phyloP scores from a whole-genome alignment of 202 grass and related monocot genomes.

The Saccharum hybrid region DNA sequence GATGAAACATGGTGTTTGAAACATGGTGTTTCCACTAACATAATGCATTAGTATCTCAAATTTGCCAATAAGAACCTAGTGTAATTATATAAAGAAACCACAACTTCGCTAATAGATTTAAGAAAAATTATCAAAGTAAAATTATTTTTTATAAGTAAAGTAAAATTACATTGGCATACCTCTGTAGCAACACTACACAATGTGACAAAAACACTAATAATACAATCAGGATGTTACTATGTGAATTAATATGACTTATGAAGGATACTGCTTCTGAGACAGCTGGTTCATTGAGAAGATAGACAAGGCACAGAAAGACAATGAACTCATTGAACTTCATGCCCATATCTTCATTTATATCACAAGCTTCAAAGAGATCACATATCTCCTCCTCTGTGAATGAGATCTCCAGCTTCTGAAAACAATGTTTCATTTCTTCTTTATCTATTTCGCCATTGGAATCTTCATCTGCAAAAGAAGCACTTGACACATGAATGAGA shows the following conservation, averaged over 20 bases:
- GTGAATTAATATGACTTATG: conserved; percentile 14
- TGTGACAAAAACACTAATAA: no score
- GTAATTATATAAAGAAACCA: background rate
- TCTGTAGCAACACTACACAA: no score
- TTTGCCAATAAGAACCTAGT: background rate
- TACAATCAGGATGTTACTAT: background rate
- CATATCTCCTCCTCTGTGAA: conserved; percentile 79
- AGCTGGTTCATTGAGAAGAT: conserved; percentile 85
- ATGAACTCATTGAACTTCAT: conserved; percentile 98
- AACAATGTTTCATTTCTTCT: conserved; percentile 77
- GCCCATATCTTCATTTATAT: conserved; percentile 89
- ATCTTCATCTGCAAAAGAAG: conserved; percentile 76
- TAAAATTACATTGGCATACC: background rate
- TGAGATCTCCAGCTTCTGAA: conserved; percentile 79
- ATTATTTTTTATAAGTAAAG: background rate
- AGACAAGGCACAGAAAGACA: conserved; percentile 90
- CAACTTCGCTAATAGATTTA: background rate
- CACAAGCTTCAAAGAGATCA: conserved; percentile 89
- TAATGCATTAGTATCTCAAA: background rate
- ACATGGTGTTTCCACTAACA: background rate
- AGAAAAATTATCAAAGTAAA: background rate
- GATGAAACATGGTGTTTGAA: background rate
- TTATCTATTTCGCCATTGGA: conserved; percentile 93
- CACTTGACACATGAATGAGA: conserved; percentile 3
- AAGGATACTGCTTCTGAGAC: conserved; percentile 82